Evolutionary conservation across 2,329 filamentous ascomycete genomes (phyloP), one percentile per base, ranked within the genome.

Genomic region (Aureobasidium zeae): DNA sequence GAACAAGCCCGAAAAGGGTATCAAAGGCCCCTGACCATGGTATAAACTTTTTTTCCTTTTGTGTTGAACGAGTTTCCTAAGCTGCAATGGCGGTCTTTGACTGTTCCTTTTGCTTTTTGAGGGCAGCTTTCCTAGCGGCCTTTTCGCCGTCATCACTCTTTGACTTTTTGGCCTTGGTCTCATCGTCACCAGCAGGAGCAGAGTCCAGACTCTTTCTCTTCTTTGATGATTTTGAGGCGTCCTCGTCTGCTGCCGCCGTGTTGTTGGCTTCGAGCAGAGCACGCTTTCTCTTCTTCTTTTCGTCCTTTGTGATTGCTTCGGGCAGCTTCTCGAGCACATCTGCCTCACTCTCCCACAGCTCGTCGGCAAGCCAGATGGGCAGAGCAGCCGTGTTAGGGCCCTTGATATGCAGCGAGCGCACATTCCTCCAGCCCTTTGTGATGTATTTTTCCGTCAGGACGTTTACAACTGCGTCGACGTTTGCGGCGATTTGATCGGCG

Each of bases 321-420:
- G 57, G 62, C 22, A 63, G 65, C 51, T 74, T 68, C 5, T 70
- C 66, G 31, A 91, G 68, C 5, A 51, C 77, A 57, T 86, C 80
- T 49, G 78, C 73, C 48, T 81, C 76, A 52, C 91, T 84, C 12
- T 81, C 65, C 87, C 91, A 98, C 51, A 98, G 72, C 71, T 95
- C 87, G 53, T 87, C 82, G 4, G 89, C 84, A 59, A 94, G 69
- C 85, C 87, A 98, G 59, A 98, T 80, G n/a, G 91, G 91, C 57
- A 98, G 72, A 7, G 89, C 83, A 49, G 81, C 82, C 4, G 89
- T 94, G 58, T 85, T 79, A 20, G 86, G 82, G 3, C 86, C 86
- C 73, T 96, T 98, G 70, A 98, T 73, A 63, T 94, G 87, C 49
- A 98, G 69, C 50, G 77, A 77, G 63, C 81, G 81, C 51, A 96